phyloP scores from a whole-genome alignment of 192 early-diverging fungal genomes.

The Umbelopsis sp. region DNA sequence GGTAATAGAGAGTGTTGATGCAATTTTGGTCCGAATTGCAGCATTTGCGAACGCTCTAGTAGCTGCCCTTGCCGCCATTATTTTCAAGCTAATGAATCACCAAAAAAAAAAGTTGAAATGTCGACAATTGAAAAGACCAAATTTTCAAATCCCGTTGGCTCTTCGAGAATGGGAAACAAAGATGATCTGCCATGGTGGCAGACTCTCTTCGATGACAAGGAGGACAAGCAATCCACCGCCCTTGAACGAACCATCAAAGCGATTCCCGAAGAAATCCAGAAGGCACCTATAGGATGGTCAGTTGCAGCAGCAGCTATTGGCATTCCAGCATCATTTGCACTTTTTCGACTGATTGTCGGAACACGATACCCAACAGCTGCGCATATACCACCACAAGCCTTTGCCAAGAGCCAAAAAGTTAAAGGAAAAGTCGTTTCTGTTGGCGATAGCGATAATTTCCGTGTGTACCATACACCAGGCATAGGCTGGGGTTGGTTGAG shows the following conservation, averaged over 20 bases:
- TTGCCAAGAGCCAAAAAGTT: slow-evolving; percentile 35
- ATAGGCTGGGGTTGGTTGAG: slow-evolving; percentile 50
- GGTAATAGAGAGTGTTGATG: background rate
- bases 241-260: background rate
- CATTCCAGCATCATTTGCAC: slow-evolving; percentile 4
- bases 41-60: background rate
- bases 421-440: slow-evolving; percentile 50
- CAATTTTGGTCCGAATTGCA: background rate
- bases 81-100: background rate
- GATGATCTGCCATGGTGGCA: slow-evolving; percentile 16
- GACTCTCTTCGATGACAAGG: background rate
- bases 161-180: background rate
- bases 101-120: background rate
- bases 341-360: slow-evolving; percentile 37
- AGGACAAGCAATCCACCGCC: background rate
- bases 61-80: slow-evolving; percentile 11
- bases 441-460: slow-evolving; percentile 59
- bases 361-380: slow-evolving; percentile 45
- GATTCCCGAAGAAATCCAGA: background rate
- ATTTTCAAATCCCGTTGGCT: slow-evolving; percentile 1
- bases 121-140: background rate
- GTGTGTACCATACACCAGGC: slow-evolving; percentile 57
- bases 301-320: slow-evolving; percentile 35
- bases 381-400: slow-evolving; percentile 47
- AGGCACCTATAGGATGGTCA: slow-evolving; percentile 3